Conservation (phyloP, 768 basidiomycete genomes). For the Naganishia antarctica region DNA sequence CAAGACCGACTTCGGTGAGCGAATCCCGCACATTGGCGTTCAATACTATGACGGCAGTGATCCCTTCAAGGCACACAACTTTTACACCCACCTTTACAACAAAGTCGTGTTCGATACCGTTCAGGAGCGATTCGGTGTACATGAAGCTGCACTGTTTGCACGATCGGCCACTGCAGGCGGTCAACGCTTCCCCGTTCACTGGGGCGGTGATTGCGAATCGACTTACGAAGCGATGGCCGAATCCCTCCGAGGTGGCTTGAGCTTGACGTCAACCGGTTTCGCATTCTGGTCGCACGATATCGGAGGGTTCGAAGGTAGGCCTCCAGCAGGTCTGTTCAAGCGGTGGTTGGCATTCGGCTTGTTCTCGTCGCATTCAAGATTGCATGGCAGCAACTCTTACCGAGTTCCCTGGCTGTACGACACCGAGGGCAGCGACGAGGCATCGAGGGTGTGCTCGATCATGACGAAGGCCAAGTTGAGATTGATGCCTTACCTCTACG, state of each 20-base stretch:
- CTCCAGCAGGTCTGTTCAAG: slow-evolving; percentile 64
- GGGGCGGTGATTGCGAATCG: slow-evolving; percentile 65
- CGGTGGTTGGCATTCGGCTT: slow-evolving; percentile 73
- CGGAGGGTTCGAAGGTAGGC: slow-evolving; percentile 70
- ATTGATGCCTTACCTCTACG: slow-evolving; percentile 66
- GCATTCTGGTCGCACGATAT: slow-evolving; percentile 71
- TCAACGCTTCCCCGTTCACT: slow-evolving; percentile 52
- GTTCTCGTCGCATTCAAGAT: slow-evolving; percentile 62
- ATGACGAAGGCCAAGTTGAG: slow-evolving; percentile 63
- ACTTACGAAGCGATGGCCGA: slow-evolving; percentile 76
- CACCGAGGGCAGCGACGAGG: slow-evolving; percentile 55
- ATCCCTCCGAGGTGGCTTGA: slow-evolving; percentile 62
- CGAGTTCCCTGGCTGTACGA: slow-evolving; percentile 65
- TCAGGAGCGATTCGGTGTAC: slow-evolving; percentile 58
- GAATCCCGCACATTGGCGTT: slow-evolving; percentile 65
- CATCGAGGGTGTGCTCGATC: slow-evolving; percentile 50
- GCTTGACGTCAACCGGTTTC: slow-evolving; percentile 64
- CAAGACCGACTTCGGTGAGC: slow-evolving; percentile 68
- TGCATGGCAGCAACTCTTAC: slow-evolving; percentile 69
- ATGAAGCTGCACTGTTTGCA: slow-evolving; percentile 67
- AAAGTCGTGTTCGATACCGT: slow-evolving; percentile 63
- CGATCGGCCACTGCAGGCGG: slow-evolving; percentile 65
- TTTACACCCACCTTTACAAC: slow-evolving; percentile 67
- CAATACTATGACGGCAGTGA: slow-evolving; percentile 65
- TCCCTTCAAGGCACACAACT: slow-evolving; percentile 64